These are phyloP conservation scores for Ophiostoma perfectum DNA, from an alignment of 2,329 filamentous ascomycete species.

Conservation along the genomic window DNA sequence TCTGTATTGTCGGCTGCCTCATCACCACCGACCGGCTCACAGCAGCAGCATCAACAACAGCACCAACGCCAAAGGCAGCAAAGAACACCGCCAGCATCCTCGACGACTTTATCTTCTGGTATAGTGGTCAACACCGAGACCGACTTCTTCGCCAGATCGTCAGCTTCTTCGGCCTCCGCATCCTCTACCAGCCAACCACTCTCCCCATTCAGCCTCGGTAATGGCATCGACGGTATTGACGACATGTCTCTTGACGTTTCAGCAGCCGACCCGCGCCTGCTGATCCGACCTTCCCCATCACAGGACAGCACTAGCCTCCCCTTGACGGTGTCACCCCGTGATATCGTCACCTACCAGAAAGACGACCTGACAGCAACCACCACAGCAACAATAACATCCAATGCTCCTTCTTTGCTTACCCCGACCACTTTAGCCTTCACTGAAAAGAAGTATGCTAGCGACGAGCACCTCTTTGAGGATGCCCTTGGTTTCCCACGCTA, in stretches of 20 bases:
- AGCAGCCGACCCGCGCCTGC: not conserved
- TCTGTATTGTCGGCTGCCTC: not conserved
- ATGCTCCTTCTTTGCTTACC: not conserved
- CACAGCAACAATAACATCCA: not conserved
- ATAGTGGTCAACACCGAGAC: not conserved
- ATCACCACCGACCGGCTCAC: not conserved
- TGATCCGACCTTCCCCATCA: not conserved
- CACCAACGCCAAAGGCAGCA: not conserved
- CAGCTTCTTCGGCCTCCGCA: not conserved
- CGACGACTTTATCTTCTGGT: not conserved
- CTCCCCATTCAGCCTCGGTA: slow-evolving; percentile 9
- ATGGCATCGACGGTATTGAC: not conserved
- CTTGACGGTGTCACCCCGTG: slow-evolving; percentile 15
- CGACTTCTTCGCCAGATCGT: not conserved
- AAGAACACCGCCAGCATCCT: not conserved
- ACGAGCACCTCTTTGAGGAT: slow-evolving; percentile 24
- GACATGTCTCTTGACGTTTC: not conserved
- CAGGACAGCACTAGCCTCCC: not conserved
- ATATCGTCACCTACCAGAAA: not conserved
- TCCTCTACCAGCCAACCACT: slow-evolving; percentile 2
- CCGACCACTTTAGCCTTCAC: not conserved
- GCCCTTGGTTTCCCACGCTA: slow-evolving; percentile 23
- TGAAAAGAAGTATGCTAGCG: slow-evolving; percentile 14
- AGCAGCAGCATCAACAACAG: slow-evolving; percentile 5
- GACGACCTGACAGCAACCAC: not conserved